Evolutionary conservation across 495 filamentous ascomycete genomes (phyloP), one percentile per base, ranked within the genome.

Genomic region (Neohortaea acidophila): DNA sequence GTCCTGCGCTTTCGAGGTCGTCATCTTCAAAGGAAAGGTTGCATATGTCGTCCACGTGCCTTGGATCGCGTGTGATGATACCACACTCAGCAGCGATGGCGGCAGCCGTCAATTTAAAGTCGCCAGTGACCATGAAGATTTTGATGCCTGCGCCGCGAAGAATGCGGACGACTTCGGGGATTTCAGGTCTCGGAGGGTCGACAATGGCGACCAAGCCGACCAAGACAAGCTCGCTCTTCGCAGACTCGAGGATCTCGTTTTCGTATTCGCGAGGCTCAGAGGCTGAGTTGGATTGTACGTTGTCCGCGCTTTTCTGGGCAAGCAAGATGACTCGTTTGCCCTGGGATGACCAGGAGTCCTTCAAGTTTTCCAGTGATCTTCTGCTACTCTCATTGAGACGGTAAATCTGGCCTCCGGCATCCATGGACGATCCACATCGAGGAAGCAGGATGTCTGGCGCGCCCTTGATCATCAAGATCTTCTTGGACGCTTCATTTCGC

Each of bases 101-200:
- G 43, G 70, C 64, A 0, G 77, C 78, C 1, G 79, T 84, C 15
- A 79, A 62, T 9, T 72, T 71, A 45, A 76, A 78, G 51, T 85
- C 79, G 22, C 80, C 79, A 18, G 79, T 84, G n/a, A 75, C 71
- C 77, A 80, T 81, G 44, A 77, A 73, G 21, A 80, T 65, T 14
- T 69, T 61, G 27, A 79, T 75, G 7, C 72, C 70, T 7, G 77
- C 76, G 1, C 67, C 61, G 26, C 73, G 63, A 6, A 79, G 58
- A 4, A 62, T 73, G 7, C 50, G 48, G 18, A 79, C 59, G 2
- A 79, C 75, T 3, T 65, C 62, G 0, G 69, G 67, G 21, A 78
- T 80, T 50, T 81, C 77, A 0, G 67, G 63, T 17, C 75, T 41
- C 1, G 73, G 70, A 0, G 79, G 78, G 53, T 84, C 77, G 24